A percentile compares a stretch with the other conserved stretches of the same genome.
Evolutionary conservation across 2,329 filamentous ascomycete species (phyloP).

Genomic region (Colletotrichum incanum): DNA sequence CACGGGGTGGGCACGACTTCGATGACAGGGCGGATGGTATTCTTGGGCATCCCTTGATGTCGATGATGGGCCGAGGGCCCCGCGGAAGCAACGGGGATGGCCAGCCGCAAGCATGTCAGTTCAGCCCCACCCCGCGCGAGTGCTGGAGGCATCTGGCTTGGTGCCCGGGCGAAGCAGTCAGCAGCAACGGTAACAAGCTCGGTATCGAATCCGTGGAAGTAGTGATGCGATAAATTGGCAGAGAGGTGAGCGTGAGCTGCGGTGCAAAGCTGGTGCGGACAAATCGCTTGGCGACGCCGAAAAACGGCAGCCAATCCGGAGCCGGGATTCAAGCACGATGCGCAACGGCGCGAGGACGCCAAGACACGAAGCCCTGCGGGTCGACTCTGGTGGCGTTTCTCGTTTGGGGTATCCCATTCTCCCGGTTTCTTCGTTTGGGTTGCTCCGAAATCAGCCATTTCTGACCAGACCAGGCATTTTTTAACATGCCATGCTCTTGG

Average conservation of each 20-base stretch:
- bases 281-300: conserved; percentile 23
- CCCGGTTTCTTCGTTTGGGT: neutral
- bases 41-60: neutral
- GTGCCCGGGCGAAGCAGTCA: neutral
- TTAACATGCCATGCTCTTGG: neutral
- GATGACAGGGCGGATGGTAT: conserved; percentile 24
- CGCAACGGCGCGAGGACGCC: conserved; percentile 1
- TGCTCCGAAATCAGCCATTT: neutral
- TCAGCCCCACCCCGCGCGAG: too few relatives aligned
- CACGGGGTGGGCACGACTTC: conserved; percentile 10
- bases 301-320: conserved; percentile 18
- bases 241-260: neutral
- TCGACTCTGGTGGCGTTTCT: neutral
- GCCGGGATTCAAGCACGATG: conserved; percentile 33
- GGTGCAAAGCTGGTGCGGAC: neutral
- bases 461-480: neutral
- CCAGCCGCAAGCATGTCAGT: neutral
- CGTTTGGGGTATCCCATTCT: neutral
- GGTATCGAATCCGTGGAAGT: neutral
- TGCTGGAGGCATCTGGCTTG: neutral
- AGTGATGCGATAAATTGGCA: neutral
- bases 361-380: neutral
- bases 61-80: neutral
- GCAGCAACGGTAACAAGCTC: neutral
- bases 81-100: neutral